Evolutionary conservation across 2,329 filamentous ascomycete genomes (phyloP).

Genomic region (Thermoascus crustaceus): DNA sequence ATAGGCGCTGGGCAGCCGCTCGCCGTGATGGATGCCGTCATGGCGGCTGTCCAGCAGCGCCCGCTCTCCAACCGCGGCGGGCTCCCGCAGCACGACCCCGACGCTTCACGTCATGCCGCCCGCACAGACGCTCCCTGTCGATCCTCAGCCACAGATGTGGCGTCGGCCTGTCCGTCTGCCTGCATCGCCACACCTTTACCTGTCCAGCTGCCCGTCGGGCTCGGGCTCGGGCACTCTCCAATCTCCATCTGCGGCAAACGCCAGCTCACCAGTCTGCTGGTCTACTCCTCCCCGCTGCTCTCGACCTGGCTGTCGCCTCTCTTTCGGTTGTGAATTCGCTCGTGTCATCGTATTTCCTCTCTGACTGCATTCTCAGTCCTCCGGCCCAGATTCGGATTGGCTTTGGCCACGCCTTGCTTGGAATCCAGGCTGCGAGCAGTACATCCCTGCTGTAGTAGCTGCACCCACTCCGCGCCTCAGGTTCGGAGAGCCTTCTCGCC

Average conservation of each 20-base stretch:
- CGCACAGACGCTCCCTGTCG: slow-evolving; percentile 3
- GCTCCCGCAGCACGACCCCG: not conserved
- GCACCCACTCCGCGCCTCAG: slow-evolving; percentile 14
- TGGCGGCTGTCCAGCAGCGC: too few relatives aligned
- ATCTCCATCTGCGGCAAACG: not conserved
- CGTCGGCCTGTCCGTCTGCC: too few relatives aligned
- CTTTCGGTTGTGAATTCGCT: too few relatives aligned
- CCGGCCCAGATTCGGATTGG: not conserved
- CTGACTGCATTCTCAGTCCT: too few relatives aligned
- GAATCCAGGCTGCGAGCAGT: not conserved
- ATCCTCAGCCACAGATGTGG: not conserved
- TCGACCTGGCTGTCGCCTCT: not conserved
- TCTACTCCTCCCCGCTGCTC: not conserved
- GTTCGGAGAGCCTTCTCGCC: slow-evolving; percentile 17
- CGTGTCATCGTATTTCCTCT: too few relatives aligned
- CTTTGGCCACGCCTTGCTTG: slow-evolving; percentile 1
- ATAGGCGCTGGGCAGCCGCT: too few relatives aligned
- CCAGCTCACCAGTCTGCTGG: slow-evolving; percentile 1
- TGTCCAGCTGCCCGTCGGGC: not conserved
- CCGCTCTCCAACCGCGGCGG: not conserved
- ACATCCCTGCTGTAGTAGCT: slow-evolving; percentile 12
- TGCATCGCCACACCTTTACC: too few relatives aligned
- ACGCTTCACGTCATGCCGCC: slow-evolving; percentile 4
- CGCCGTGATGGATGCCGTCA: too few relatives aligned
- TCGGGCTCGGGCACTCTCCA: not conserved